Evolutionary conservation across 225 moss, liverwort and hornwort species (phyloP).

Genomic region (Anthoceros angustus): DNA sequence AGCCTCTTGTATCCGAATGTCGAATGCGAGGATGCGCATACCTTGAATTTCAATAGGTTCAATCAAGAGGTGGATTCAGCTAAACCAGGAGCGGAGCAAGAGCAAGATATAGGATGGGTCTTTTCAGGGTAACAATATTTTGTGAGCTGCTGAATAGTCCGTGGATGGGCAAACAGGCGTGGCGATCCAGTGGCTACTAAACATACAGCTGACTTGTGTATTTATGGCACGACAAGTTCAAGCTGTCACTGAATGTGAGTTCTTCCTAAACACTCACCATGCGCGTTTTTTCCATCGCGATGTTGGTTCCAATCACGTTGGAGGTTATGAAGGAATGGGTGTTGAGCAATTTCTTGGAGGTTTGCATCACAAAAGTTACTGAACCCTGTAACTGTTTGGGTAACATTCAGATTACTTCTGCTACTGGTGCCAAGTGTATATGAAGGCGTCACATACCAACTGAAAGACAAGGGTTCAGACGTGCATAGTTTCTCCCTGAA

Average conservation of each 20-base stretch:
- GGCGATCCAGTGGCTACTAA: conserved; percentile 11
- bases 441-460: neutral
- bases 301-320: neutral
- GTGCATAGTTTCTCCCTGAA: too few relatives aligned
- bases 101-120: too few relatives aligned
- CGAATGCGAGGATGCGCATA: conserved; percentile 11
- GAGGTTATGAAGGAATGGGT: neutral
- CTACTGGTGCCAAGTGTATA: conserved; percentile 3
- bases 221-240: conserved; percentile 15
- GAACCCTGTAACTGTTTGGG: conserved; percentile 18
- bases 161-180: conserved; percentile 10
- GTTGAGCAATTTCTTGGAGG: neutral
- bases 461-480: neutral
- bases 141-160: too few relatives aligned
- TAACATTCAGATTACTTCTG: conserved; percentile 11
- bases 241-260: conserved; percentile 14
- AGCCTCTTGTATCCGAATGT: conserved; percentile 6
- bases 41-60: too few relatives aligned
- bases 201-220: conserved; percentile 8
- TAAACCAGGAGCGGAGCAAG: neutral
- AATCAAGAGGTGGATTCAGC: conserved; percentile 8
- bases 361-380: conserved; percentile 13
- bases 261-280: neutral
- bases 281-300: neutral
- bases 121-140: too few relatives aligned